Percentiles rank a stretch among this genome's conserved stretches.
Evolutionary conservation across 805 yeast genomes (phyloP).

Genomic region (Wickerhamomyces mucosus): DNA sequence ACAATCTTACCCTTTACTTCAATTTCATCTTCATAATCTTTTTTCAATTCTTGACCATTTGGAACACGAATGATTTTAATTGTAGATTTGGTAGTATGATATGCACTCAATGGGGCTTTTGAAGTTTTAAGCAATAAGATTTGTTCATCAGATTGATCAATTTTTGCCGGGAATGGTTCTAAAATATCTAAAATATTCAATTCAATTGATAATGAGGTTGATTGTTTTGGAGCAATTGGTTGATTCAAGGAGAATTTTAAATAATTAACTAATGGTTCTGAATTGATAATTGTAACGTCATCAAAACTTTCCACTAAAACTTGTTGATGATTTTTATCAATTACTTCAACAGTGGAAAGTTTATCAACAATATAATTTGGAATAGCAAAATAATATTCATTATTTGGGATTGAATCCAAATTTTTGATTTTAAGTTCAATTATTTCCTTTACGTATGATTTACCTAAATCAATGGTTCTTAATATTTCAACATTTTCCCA

Average conservation of each 20-base stretch:
- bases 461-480: constrained; percentile 54
- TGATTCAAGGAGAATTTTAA: constrained; percentile 46
- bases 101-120: constrained; percentile 52
- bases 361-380: constrained; percentile 36
- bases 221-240: constrained; percentile 58
- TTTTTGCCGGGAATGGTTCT: constrained; percentile 54
- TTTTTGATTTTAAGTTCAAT: constrained; percentile 49
- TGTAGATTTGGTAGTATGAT: constrained; percentile 40
- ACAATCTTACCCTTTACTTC: constrained; percentile 28
- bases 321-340: not conserved
- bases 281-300: constrained; percentile 12
- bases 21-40: constrained; percentile 18
- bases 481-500: constrained; percentile 49
- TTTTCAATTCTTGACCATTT: constrained; percentile 36
- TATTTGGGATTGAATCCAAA: constrained; percentile 41
- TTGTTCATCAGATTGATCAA: constrained; percentile 54
- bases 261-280: constrained; percentile 23
- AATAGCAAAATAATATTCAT: constrained; percentile 48
- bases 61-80: constrained; percentile 36
- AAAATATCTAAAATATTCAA: constrained; percentile 38
- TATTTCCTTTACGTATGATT: constrained; percentile 57
- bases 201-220: constrained; percentile 37
- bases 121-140: constrained; percentile 42
- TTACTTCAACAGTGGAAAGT: constrained; percentile 12
- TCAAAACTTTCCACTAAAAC: not conserved